Percentiles rank a stretch among this genome's conserved stretches.
phyloP scores from a whole-genome alignment of 1,139 yeast genomes.

The Geotrichum phurueaensis region DNA sequence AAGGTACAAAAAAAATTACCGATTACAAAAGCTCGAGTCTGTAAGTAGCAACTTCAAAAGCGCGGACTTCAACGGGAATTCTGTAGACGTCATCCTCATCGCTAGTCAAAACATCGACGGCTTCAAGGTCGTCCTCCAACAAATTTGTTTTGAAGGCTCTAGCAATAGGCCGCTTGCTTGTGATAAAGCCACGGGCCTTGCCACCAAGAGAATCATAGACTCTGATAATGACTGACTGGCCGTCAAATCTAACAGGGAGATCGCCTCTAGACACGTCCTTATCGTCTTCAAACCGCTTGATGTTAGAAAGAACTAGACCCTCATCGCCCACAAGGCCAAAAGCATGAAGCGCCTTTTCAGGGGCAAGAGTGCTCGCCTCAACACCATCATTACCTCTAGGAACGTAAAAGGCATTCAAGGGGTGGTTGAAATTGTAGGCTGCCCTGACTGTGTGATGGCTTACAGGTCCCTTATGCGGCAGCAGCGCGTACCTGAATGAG shows the following conservation, averaged over 20 bases:
- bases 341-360: slow-evolving; percentile 25
- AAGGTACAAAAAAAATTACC: background rate
- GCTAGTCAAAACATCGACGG: slow-evolving; percentile 31
- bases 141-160: slow-evolving; percentile 58
- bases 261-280: slow-evolving; percentile 39
- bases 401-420: slow-evolving; percentile 28
- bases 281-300: slow-evolving; percentile 89
- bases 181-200: slow-evolving; percentile 47
- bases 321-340: slow-evolving; percentile 42
- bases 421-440: slow-evolving; percentile 77
- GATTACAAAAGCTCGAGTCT: slow-evolving; percentile 24
- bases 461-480: slow-evolving; percentile 71
- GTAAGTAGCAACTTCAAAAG: slow-evolving; percentile 70
- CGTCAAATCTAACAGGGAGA: slow-evolving; percentile 41
- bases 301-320: slow-evolving; percentile 62
- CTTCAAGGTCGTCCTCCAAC: slow-evolving; percentile 58
- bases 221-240: slow-evolving; percentile 50
- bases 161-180: slow-evolving; percentile 26
- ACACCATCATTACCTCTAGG: slow-evolving; percentile 17
- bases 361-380: slow-evolving; percentile 15
- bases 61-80: slow-evolving; percentile 49
- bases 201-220: slow-evolving; percentile 89
- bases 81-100: slow-evolving; percentile 27
- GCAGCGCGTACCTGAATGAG: slow-evolving; percentile 71
- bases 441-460: slow-evolving; percentile 60